Evolutionary conservation across 148 eudicot genomes (phyloP), one percentile per base, ranked within the genome.

Genomic region (Amaranthus palmeri): DNA sequence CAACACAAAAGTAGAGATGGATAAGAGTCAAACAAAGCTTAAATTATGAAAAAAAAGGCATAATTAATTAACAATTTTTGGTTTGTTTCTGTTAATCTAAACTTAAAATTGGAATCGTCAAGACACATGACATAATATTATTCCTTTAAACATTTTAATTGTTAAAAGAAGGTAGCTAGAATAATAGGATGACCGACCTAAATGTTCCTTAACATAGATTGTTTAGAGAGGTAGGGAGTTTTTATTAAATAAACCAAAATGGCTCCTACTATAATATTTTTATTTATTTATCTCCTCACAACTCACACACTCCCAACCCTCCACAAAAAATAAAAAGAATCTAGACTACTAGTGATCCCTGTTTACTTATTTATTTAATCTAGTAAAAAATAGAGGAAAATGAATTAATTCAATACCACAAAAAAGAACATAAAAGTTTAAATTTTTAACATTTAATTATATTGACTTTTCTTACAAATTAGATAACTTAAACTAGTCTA

Each of bases 161-260:
- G 36, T 25, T 25, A 25, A 25, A 48, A n/a, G 51, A 41, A 13
- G 2, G 3, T 36, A 72, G 36, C 60, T 43, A 72, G 49, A 62
- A 62, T 52, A 62, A 62, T 41, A 50, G 61, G 11, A 36, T 43
- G 63, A 70, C 72, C 62, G 72, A 56, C 76, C 62, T 54, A 62
- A 54, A 44, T 61, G 36, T 18, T 74, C 61, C 57, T 61, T 45
- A 46, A 47, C 65, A 72, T 44, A n/a, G 6, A 61, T 68, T 44
- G n/a, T 52, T 72, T 51, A 53, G 61, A 64, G 68, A 7, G 44
- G 69, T 11, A 10, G 14, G 12, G 8, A 14, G 7, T 17, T 54
- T 25, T 25, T 25, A 36, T 41, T 67, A 54, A 42, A 6, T 7
- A 4, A 41, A 15, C 36, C 41, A 61, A 12, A 47, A 57, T 36